Evolutionary conservation across 2,329 filamentous ascomycete species (phyloP).

Genomic region (Fusarium sambucinum): DNA sequence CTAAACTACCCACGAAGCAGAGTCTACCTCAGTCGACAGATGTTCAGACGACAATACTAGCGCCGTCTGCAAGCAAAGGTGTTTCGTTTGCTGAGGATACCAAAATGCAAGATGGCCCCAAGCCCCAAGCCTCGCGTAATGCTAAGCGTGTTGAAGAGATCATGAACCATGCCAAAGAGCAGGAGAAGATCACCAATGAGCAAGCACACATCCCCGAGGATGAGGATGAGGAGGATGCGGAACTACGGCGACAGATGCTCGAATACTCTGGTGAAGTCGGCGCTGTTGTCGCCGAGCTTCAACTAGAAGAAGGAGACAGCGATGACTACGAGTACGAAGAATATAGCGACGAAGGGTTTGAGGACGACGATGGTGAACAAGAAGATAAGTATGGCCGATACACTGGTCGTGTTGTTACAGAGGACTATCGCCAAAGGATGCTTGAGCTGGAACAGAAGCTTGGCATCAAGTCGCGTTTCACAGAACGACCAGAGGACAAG

Average conservation of each 20-base stretch:
- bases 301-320: slow-evolving; percentile 77
- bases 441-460: slow-evolving; percentile 83
- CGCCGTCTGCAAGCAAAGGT: slow-evolving; percentile 61
- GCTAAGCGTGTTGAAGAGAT: slow-evolving; percentile 66
- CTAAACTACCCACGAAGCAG: slow-evolving; percentile 7
- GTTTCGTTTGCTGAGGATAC: slow-evolving; percentile 74
- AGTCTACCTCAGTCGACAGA: slow-evolving; percentile 1
- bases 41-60: slow-evolving; percentile 10
- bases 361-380: slow-evolving; percentile 64
- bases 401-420: slow-evolving; percentile 73
- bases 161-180: slow-evolving; percentile 67
- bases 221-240: slow-evolving; percentile 84
- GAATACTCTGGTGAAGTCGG: slow-evolving; percentile 92
- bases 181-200: slow-evolving; percentile 61
- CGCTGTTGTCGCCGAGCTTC: slow-evolving; percentile 90
- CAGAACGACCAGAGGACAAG: slow-evolving; percentile 61
- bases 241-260: slow-evolving; percentile 87
- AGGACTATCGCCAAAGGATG: slow-evolving; percentile 86
- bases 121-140: slow-evolving; percentile 55
- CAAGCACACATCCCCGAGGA: slow-evolving; percentile 73
- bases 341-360: slow-evolving; percentile 65
- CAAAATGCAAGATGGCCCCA: slow-evolving; percentile 58
- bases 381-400: slow-evolving; percentile 77
- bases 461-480: slow-evolving; percentile 65
- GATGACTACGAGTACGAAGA: slow-evolving; percentile 65